These are phyloP conservation scores for Lotmaria passim DNA, from an alignment of 208 protist genomes.

Conservation along the genomic window DNA sequence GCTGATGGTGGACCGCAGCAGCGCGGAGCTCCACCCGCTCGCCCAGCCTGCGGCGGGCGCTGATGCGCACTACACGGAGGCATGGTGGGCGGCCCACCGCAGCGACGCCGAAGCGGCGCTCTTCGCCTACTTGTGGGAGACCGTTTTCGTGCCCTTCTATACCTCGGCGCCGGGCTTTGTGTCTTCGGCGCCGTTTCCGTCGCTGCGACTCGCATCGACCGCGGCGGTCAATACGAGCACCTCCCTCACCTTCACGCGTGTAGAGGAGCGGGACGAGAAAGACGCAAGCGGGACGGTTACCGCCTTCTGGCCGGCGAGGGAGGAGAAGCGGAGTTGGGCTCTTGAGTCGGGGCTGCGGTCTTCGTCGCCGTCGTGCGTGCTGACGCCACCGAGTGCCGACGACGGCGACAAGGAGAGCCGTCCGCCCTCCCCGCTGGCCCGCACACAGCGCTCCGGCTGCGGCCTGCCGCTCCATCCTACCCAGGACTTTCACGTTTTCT, in stretches of 20 bases:
- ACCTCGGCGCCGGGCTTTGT: not conserved
- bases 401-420: not conserved
- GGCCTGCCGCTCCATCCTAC: not conserved
- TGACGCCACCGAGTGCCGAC: not conserved
- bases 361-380: not conserved
- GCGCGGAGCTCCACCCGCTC: not conserved
- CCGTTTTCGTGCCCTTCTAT: conserved; percentile 55
- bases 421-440: not conserved
- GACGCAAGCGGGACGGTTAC: conserved; percentile 29
- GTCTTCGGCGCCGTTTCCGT: not conserved
- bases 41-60: not conserved
- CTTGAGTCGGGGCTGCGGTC: not conserved
- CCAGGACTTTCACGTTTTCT: conserved; percentile 9
- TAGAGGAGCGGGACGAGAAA: conserved; percentile 14
- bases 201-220: not conserved
- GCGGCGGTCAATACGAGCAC: not conserved
- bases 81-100: conserved; percentile 13
- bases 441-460: conserved; percentile 1
- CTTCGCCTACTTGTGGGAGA: conserved; percentile 46
- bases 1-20: conserved; percentile 18
- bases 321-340: conserved; percentile 9
- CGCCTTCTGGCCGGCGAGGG: conserved; percentile 11
- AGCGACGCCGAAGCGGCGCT: conserved; percentile 29
- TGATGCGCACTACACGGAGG: conserved; percentile 16
- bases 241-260: not conserved